These are phyloP conservation scores for Globisporangium nagaii DNA, from an alignment of 352 stramenopile genomes.

Conservation along the genomic window DNA sequence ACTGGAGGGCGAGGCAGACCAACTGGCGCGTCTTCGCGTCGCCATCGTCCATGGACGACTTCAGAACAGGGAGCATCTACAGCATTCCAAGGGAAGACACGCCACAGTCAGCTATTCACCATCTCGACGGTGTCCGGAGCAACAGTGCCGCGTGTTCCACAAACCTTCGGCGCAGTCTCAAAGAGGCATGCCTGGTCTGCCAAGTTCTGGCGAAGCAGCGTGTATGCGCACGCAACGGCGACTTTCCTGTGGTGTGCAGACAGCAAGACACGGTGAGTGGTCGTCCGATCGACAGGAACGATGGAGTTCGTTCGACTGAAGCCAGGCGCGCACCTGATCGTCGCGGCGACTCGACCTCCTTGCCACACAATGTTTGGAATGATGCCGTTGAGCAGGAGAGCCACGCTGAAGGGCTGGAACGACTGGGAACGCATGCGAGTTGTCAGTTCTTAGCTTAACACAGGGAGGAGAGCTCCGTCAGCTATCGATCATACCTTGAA, in stretches of 20 bases:
- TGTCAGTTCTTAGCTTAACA: background rate
- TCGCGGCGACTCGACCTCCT: conserved; percentile 79
- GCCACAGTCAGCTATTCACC: too few species aligned
- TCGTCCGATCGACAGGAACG: too few species aligned
- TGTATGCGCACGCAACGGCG: conserved; percentile 82
- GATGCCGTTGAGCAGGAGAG: conserved; percentile 70
- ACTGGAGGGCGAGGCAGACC: conserved; percentile 84
- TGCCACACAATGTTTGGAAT: conserved; percentile 89
- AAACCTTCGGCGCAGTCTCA: conserved; percentile 71
- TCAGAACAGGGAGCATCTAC: conserved; percentile 85
- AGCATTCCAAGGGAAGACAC: too few species aligned
- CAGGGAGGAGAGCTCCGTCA: too few species aligned
- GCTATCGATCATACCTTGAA: conserved; percentile 29
- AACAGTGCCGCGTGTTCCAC: too few species aligned
- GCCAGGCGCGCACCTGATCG: conserved; percentile 47
- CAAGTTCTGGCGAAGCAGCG: conserved; percentile 67
- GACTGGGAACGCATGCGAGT: conserved; percentile 23
- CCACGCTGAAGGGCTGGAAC: conserved; percentile 54
- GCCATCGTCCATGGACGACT: conserved; percentile 83
- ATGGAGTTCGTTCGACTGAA: background rate
- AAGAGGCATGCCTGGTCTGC: conserved; percentile 77
- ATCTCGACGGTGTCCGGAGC: too few species aligned
- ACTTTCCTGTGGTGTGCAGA: conserved; percentile 62
- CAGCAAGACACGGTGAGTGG: background rate
- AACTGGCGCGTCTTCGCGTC: conserved; percentile 88